Conservation (phyloP, 306 rosid genomes). For the Mucuna pruriens region DNA sequence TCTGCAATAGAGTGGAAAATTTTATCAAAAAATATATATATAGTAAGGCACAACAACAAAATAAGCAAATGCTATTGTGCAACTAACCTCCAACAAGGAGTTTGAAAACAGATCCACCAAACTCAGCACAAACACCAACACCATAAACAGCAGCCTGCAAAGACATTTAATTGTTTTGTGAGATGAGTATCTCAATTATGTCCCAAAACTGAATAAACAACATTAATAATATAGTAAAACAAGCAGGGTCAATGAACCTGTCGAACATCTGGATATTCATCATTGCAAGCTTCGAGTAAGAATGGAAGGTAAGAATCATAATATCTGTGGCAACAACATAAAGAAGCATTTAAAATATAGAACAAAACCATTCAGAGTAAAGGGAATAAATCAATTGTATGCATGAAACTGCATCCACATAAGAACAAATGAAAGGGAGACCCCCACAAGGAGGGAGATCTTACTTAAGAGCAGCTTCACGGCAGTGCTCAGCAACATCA, state of each 20-base stretch:
- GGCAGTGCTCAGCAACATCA: constrained; percentile 96
- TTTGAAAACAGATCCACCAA: constrained; percentile 88
- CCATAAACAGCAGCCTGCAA: constrained; percentile 99
- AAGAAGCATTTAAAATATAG: constrained; percentile 31
- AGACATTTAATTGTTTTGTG: constrained; percentile 13
- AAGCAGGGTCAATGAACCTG: constrained; percentile 59
- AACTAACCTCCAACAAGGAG: constrained; percentile 80
- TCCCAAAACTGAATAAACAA: constrained; percentile 1
- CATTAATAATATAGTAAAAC: constrained; percentile 14
- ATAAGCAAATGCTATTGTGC: constrained; percentile 21
- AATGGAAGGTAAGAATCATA: constrained; percentile 89
- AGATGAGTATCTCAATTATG: constrained; percentile 4
- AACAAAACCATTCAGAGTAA: constrained; percentile 14
- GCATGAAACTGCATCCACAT: constrained; percentile 6
- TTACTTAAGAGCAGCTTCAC: constrained; percentile 91
- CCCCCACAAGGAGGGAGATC: constrained; percentile 13
- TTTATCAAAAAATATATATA: constrained; percentile 12
- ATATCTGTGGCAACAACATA: constrained; percentile 62
- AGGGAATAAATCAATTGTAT: neutral
- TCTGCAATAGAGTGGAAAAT: constrained; percentile 57
- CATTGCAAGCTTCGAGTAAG: constrained; percentile 97
- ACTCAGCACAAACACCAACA: constrained; percentile 96
- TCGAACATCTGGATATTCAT: constrained; percentile 89
- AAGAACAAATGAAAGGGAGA: neutral
- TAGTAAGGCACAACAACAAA: neutral